Evolutionary conservation across 1,284 basidiomycete species (phyloP).

Genomic region (Sporisorium graminicola): DNA sequence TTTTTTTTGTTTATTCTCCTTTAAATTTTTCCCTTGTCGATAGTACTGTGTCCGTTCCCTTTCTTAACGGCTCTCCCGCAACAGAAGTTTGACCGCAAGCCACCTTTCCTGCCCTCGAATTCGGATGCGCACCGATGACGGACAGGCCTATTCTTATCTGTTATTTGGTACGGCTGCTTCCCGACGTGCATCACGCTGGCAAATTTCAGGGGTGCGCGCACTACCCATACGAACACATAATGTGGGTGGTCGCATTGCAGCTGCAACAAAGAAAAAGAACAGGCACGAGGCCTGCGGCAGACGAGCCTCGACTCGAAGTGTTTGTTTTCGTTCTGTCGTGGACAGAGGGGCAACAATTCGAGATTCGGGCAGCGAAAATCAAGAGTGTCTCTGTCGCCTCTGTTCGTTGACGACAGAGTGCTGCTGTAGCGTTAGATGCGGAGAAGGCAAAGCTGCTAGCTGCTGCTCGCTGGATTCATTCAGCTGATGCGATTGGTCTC

Average conservation of each 20-base stretch:
- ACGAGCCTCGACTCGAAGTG: background rate
- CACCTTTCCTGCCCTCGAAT: background rate
- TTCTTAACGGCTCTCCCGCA: too few relatives aligned
- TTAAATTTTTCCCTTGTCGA: too few relatives aligned
- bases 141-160: too few relatives aligned
- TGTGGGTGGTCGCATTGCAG: background rate
- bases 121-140: background rate
- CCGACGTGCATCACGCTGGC: background rate
- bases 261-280: slow-evolving; percentile 6
- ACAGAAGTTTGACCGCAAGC: too few relatives aligned
- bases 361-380: too few relatives aligned
- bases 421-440: too few relatives aligned
- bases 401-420: too few relatives aligned
- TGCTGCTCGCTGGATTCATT: background rate
- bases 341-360: background rate
- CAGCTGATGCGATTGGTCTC: slow-evolving; percentile 21
- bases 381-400: too few relatives aligned
- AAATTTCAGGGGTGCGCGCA: background rate
- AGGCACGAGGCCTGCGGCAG: background rate
- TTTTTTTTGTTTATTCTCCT: too few relatives aligned
- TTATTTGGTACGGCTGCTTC: too few relatives aligned
- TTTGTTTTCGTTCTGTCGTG: background rate
- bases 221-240: too few relatives aligned
- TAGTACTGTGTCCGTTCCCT: too few relatives aligned
- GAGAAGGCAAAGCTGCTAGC: background rate